A percentile compares a stretch with the other conserved stretches of the same genome.
phyloP scores from a whole-genome alignment of 2,329 filamentous ascomycete genomes.

The Drechslerella dactyloides region DNA sequence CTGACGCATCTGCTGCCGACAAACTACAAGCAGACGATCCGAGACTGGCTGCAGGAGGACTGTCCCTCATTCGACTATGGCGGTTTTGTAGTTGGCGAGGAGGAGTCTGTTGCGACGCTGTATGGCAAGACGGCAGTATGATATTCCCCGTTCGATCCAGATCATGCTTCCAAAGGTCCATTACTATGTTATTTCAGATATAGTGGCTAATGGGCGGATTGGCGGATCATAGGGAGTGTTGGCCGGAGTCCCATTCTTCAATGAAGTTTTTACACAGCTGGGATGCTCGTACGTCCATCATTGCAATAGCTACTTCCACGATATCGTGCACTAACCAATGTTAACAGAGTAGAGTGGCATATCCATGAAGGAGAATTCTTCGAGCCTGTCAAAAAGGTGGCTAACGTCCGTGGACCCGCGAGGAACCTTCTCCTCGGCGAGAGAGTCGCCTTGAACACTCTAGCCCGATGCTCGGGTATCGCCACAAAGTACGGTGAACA shows the following conservation, averaged over 20 bases:
- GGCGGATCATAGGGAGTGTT: conserved; percentile 70
- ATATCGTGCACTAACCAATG: neutral
- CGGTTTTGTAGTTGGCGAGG: conserved; percentile 89
- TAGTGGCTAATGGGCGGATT: no score
- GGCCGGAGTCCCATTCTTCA: conserved; percentile 91
- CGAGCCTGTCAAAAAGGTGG: conserved; percentile 69
- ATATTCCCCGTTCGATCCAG: neutral
- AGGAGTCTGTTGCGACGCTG: conserved; percentile 68
- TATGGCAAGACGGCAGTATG: conserved; percentile 69
- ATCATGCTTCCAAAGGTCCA: no score
- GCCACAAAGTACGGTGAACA: conserved; percentile 65
- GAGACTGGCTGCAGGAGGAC: conserved; percentile 91
- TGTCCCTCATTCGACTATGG: conserved; percentile 96
- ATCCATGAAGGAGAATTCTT: conserved; percentile 75
- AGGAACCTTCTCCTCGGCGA: conserved; percentile 87
- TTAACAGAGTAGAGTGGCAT: conserved; percentile 78
- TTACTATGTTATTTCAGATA: no score
- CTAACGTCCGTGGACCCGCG: conserved; percentile 84
- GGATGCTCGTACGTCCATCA: conserved; percentile 72
- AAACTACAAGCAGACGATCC: conserved; percentile 80
- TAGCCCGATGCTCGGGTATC: conserved; percentile 89
- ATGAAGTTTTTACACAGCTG: conserved; percentile 88
- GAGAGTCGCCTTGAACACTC: conserved; percentile 86
- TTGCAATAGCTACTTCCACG: neutral
- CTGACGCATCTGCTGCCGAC: conserved; percentile 78